These are phyloP conservation scores for Fusarium sp. DNA, from an alignment of 2,329 filamentous ascomycete species.

Conservation along the genomic window DNA sequence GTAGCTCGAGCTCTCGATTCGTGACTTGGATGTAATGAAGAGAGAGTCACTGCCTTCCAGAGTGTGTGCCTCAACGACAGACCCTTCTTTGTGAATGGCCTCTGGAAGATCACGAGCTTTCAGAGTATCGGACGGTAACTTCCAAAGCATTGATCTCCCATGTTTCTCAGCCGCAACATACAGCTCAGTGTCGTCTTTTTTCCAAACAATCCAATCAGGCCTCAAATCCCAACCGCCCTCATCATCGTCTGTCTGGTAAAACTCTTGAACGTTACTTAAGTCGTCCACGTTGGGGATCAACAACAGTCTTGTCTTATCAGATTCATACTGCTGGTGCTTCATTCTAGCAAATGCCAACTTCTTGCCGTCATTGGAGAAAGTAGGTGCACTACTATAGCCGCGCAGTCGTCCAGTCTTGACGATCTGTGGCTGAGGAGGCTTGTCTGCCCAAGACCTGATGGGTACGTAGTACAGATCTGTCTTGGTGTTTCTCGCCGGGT, in stretches of 20 bases:
- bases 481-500: constrained; percentile 80
- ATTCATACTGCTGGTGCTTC: constrained; percentile 80
- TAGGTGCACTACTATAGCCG: constrained; percentile 72
- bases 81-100: constrained; percentile 62
- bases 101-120: constrained; percentile 59
- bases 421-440: constrained; percentile 60
- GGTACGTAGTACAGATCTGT: constrained; percentile 81
- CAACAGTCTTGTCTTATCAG: constrained; percentile 74
- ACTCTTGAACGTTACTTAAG: constrained; percentile 67
- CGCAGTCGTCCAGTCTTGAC: constrained; percentile 64
- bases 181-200: constrained; percentile 67
- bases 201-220: constrained; percentile 67
- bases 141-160: constrained; percentile 70
- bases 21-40: constrained; percentile 73
- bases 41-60: constrained; percentile 61
- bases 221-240: constrained; percentile 69
- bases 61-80: constrained; percentile 61
- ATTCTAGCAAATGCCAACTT: constrained; percentile 82
- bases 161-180: constrained; percentile 79
- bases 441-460: constrained; percentile 67
- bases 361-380: constrained; percentile 78
- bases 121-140: constrained; percentile 63
- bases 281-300: constrained; percentile 69
- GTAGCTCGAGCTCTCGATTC: constrained; percentile 78
- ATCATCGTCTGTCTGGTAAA: constrained; percentile 69